phyloP scores from a whole-genome alignment of 2,329 filamentous ascomycete species.

The Clarireedia hainanense region DNA sequence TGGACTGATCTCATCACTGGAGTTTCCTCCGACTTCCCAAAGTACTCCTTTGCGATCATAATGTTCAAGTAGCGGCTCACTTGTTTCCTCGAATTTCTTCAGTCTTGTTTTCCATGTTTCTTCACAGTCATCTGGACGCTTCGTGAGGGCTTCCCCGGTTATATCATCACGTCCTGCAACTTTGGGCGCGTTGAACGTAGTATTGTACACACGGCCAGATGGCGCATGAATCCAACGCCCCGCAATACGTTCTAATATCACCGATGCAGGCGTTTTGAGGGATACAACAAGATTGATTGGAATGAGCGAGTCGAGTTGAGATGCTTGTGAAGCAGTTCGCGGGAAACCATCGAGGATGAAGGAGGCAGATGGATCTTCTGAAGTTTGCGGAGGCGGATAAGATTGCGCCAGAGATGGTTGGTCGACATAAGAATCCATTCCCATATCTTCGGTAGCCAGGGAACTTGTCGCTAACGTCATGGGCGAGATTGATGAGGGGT shows the following conservation, averaged over 20 bases:
- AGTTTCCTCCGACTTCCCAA: constrained; percentile 80
- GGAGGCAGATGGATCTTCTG: constrained; percentile 69
- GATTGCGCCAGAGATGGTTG: constrained; percentile 27
- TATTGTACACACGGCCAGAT: constrained; percentile 92
- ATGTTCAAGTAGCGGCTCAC: constrained; percentile 75
- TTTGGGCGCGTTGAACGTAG: constrained; percentile 79
- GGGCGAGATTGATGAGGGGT: constrained; percentile 34
- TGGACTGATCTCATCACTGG: constrained; percentile 93
- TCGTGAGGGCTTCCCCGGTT: constrained; percentile 77
- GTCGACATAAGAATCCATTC: constrained; percentile 24
- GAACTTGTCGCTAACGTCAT: constrained; percentile 22
- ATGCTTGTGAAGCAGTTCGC: constrained; percentile 74
- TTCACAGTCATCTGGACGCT: constrained; percentile 78
- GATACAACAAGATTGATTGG: constrained; percentile 94
- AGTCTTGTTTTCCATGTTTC: constrained; percentile 77
- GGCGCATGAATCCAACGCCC: constrained; percentile 91
- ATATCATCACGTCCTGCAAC: constrained; percentile 78
- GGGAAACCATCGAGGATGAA: constrained; percentile 97
- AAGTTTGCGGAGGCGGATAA: constrained; percentile 37
- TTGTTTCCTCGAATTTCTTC: constrained; percentile 80
- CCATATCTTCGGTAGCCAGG: constrained; percentile 25
- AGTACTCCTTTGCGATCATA: constrained; percentile 79
- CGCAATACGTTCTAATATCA: constrained; percentile 83
- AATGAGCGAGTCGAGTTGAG: constrained; percentile 68
- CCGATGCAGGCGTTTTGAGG: constrained; percentile 73